A percentile compares a stretch with the other conserved stretches of the same genome.
Evolutionary conservation across 116 monocot genomes (phyloP).

Genomic region (Zostera marina): DNA sequence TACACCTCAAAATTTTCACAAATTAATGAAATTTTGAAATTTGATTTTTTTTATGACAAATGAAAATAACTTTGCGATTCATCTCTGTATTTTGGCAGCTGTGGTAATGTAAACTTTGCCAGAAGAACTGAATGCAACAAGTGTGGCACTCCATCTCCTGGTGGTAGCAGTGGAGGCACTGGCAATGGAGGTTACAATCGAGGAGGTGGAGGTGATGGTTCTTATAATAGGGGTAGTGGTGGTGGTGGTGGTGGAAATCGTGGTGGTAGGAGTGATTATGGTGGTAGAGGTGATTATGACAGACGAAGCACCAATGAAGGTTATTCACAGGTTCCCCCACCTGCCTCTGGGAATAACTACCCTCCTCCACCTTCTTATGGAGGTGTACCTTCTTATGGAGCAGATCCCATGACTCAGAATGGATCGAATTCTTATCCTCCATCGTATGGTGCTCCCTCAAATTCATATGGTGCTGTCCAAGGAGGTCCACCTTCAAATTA

Average conservation of each 20-base stretch:
- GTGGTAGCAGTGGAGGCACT: slow-evolving; percentile 17
- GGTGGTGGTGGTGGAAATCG: slow-evolving; percentile 16
- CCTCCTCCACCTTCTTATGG: slow-evolving; percentile 36
- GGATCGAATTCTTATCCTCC: slow-evolving; percentile 50
- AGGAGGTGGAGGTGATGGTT: slow-evolving; percentile 24
- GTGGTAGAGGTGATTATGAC: slow-evolving; percentile 7
- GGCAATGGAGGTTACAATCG: slow-evolving; percentile 22
- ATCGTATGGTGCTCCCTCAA: slow-evolving; percentile 61
- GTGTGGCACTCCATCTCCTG: slow-evolving; percentile 58
- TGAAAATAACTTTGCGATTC: neutral
- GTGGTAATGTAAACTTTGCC: slow-evolving; percentile 92
- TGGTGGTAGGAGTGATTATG: slow-evolving; percentile 3
- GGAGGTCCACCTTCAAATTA: slow-evolving; percentile 19
- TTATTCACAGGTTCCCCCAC: slow-evolving; percentile 53
- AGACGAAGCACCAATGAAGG: slow-evolving; percentile 6
- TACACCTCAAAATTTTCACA: too few species aligned
- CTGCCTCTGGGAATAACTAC: slow-evolving; percentile 37
- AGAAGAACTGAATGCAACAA: slow-evolving; percentile 89
- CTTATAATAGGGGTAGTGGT: slow-evolving; percentile 13
- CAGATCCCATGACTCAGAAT: slow-evolving; percentile 30
- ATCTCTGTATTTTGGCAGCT: slow-evolving; percentile 21
- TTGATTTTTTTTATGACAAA: neutral
- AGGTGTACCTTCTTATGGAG: slow-evolving; percentile 41
- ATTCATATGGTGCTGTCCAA: slow-evolving; percentile 17
- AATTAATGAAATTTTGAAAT: neutral